Conservation (phyloP, 768 basidiomycete genomes). For the Amanita rubescens region DNA sequence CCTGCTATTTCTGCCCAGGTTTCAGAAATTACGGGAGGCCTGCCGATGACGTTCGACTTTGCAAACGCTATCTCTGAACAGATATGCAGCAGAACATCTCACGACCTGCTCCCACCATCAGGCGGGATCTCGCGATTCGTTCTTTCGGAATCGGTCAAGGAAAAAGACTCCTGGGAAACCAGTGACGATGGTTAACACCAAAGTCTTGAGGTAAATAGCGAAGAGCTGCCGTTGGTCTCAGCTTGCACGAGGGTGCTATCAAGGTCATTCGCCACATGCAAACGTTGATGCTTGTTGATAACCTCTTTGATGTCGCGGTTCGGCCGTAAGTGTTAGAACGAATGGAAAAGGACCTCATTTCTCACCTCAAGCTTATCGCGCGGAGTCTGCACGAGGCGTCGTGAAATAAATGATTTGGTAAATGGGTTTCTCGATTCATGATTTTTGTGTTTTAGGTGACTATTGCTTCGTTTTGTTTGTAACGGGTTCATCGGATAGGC, state of each 20-base stretch:
- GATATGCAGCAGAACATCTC: slow-evolving; percentile 32
- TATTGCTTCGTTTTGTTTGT: too few relatives aligned
- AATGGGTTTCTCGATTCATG: too few relatives aligned
- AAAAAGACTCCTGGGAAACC: slow-evolving; percentile 12
- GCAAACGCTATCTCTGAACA: slow-evolving; percentile 26
- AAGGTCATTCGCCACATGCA: slow-evolving; percentile 17
- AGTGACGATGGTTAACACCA: slow-evolving; percentile 3
- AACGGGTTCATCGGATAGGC: too few relatives aligned
- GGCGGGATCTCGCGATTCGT: slow-evolving; percentile 28
- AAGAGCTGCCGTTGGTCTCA: slow-evolving; percentile 7
- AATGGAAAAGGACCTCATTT: slow-evolving; percentile 32
- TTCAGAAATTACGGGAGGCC: slow-evolving; percentile 11
- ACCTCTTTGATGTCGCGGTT: slow-evolving; percentile 39
- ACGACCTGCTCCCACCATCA: slow-evolving; percentile 24
- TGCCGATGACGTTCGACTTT: slow-evolving; percentile 15
- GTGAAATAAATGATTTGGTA: background rate
- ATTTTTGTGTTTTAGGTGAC: too few relatives aligned
- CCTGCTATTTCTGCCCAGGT: slow-evolving; percentile 8
- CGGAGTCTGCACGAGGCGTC: slow-evolving; percentile 31
- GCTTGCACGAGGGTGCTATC: slow-evolving; percentile 15
- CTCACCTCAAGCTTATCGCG: slow-evolving; percentile 37
- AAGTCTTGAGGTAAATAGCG: background rate
- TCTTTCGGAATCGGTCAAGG: slow-evolving; percentile 15
- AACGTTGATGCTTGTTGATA: too few relatives aligned
- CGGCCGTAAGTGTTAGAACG: slow-evolving; percentile 32